Base-by-base conservation (phyloP, 1,139 yeast species). In the Zygosaccharomyces sapae region DNA sequence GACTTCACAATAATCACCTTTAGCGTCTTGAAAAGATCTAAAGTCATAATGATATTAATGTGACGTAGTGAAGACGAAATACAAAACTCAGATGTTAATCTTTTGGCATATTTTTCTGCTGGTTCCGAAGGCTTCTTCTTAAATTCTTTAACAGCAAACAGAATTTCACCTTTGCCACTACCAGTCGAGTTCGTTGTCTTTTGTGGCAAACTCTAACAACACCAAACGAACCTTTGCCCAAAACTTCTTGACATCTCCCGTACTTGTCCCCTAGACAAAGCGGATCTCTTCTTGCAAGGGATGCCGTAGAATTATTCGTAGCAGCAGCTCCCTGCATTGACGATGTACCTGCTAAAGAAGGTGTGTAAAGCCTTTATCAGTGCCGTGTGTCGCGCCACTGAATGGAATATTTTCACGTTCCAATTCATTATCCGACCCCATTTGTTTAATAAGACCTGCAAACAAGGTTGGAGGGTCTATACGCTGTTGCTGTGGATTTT, bases 1-100 rank as follows among this genome's bases (percentile, higher is more conserved):
- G 42, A 92, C 97, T 69, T 89, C 96, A 66, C 95, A 89, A 66
- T 85, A 92, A 57, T 86, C 96, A 33, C 96, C 96, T 58, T 86
- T 85, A 18, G 90, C 87, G 67, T 90, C 96, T 66, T 86, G 67
- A 90, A 75, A 46, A 92, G 71, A 65, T 92, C 98, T 52, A 86
- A 75, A 0, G 96, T 88, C 57, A 82, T 84, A 50, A 90, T 88
- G 61, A 92, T 89, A 65, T 88, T 85, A 38, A 76, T 74, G 64
- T 85, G 90, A 57, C 84, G 84, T 54, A 89, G 69, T 3, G 95
- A 83, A 6, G 94, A 82, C 1, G 94, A 81, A 20, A 89, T 84
- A 59, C 95, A 85, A 62, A 87, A 89, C 66, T 89, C 97, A 4
- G 90, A 81, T 4, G 92, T 80, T 35, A 87, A 73, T 45, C 96